Evolutionary conservation across 1,284 basidiomycete genomes (phyloP).

Genomic region (Ustilago tritici): DNA sequence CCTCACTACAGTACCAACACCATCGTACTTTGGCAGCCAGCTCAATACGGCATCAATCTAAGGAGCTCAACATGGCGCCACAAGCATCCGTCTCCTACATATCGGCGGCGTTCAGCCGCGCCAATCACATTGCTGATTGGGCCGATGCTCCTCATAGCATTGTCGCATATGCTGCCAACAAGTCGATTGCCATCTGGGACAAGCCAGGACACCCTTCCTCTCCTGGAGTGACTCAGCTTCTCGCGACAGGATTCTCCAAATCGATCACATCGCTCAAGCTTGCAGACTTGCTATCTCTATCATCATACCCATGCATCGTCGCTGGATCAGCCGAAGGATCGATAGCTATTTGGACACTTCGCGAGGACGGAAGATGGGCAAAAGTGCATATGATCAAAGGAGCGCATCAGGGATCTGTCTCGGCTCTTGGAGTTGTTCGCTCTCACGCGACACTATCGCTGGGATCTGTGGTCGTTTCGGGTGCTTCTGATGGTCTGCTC

Average conservation of each 20-base stretch:
- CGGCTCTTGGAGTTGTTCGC: slow-evolving; percentile 57
- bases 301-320: slow-evolving; percentile 28
- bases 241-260: slow-evolving; percentile 46
- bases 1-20: not conserved
- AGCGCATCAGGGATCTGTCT: slow-evolving; percentile 52
- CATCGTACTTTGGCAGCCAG: not conserved
- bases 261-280: slow-evolving; percentile 56
- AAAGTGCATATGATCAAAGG: slow-evolving; percentile 16
- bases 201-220: slow-evolving; percentile 29
- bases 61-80: slow-evolving; percentile 23
- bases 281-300: slow-evolving; percentile 3
- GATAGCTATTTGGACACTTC: slow-evolving; percentile 40
- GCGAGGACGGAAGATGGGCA: slow-evolving; percentile 13
- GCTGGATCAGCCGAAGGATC: slow-evolving; percentile 53
- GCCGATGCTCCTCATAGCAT: slow-evolving; percentile 23
- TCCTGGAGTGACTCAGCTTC: slow-evolving; percentile 32
- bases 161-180: slow-evolving; percentile 62
- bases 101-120: slow-evolving; percentile 62
- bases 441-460: not conserved
- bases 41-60: not conserved
- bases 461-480: slow-evolving; percentile 48
- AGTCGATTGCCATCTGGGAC: slow-evolving; percentile 56
- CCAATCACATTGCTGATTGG: slow-evolving; percentile 63
- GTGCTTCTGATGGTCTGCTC: slow-evolving; percentile 57
- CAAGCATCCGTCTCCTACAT: slow-evolving; percentile 54